A percentile compares a stretch with the other conserved stretches of the same genome.
Evolutionary conservation across 2,329 filamentous ascomycete genomes (phyloP).

Genomic region (Colletotrichum chrysophilum): DNA sequence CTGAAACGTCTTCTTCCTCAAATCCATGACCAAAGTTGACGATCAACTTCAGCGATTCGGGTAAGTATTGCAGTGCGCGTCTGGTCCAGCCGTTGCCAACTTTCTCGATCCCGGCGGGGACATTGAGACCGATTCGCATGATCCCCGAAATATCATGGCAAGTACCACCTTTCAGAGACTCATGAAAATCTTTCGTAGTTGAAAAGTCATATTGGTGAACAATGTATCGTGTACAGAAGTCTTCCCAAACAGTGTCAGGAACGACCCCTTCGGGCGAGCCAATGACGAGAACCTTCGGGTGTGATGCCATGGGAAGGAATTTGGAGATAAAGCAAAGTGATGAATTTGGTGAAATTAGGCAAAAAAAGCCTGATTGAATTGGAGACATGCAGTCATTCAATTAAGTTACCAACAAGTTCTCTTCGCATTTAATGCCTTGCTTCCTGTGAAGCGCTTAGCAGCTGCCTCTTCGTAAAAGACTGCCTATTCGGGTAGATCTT

Average conservation of each 20-base stretch:
- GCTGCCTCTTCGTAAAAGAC: background rate
- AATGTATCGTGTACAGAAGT: background rate
- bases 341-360: background rate
- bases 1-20: background rate
- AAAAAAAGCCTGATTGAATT: background rate
- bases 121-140: background rate
- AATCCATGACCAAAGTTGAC: background rate
- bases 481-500: background rate
- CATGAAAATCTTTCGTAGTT: background rate
- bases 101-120: background rate
- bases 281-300: background rate
- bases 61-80: background rate
- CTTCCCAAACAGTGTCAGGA: background rate
- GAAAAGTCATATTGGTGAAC: background rate
- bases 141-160: background rate
- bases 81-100: background rate
- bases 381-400: background rate
- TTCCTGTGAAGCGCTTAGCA: background rate
- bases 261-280: background rate
- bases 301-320: background rate
- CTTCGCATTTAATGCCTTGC: background rate
- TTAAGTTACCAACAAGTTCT: background rate
- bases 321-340: background rate
- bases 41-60: background rate
- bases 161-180: background rate